Conservation (phyloP, 352 stramenopile genomes). For the Phytophthora melonis region DNA sequence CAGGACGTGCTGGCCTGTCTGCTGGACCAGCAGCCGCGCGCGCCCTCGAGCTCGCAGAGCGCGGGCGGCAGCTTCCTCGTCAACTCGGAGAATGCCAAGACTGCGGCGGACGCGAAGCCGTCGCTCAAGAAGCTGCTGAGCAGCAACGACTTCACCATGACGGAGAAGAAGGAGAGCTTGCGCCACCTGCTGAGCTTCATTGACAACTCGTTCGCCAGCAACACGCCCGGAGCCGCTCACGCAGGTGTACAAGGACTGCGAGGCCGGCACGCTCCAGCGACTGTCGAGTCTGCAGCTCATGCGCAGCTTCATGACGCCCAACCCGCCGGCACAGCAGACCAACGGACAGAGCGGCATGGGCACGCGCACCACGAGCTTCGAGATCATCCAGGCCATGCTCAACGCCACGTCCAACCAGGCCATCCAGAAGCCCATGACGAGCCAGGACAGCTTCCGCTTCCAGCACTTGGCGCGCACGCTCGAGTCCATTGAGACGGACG, state of each 20-base stretch:
- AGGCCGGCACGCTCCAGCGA: conserved; percentile 72
- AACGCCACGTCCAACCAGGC: conserved; percentile 86
- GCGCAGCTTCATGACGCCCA: conserved; percentile 74
- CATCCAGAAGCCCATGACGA: conserved; percentile 90
- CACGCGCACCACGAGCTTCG: conserved; percentile 83
- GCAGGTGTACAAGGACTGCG: conserved; percentile 84
- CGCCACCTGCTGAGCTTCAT: conserved; percentile 85
- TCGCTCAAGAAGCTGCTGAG: conserved; percentile 85
- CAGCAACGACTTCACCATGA: conserved; percentile 86
- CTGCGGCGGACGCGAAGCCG: conserved; percentile 48
- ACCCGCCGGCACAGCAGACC: conserved; percentile 5
- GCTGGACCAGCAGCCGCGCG: conserved; percentile 68
- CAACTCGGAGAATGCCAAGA: conserved; percentile 54
- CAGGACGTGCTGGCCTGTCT: conserved; percentile 82
- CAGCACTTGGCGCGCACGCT: conserved; percentile 82
- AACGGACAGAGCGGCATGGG: conserved; percentile 49
- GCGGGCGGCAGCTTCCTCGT: conserved; percentile 65
- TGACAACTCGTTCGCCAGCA: conserved; percentile 84
- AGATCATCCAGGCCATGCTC: conserved; percentile 90
- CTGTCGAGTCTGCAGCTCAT: conserved; percentile 86
- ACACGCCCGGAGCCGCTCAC: conserved; percentile 76
- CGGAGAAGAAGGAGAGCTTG: conserved; percentile 89
- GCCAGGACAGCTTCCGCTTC: conserved; percentile 88
- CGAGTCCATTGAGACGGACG: conserved; percentile 84
- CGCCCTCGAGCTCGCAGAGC: conserved; percentile 56